These are phyloP conservation scores for Botryotinia narcissicola DNA, from an alignment of 2,329 filamentous ascomycete genomes.

Conservation along the genomic window DNA sequence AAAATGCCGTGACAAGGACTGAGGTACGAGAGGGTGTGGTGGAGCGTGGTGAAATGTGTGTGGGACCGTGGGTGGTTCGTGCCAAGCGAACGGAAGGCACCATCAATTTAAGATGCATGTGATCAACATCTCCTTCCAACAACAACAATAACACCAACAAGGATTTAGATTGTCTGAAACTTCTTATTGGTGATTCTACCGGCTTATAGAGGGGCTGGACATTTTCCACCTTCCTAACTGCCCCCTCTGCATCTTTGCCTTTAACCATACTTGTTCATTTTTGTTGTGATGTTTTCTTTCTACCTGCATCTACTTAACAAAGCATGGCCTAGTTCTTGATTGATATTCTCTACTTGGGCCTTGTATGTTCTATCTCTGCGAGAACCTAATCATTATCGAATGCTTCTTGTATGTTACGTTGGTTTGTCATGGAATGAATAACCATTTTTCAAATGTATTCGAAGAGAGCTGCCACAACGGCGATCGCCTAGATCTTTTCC, in stretches of 20 bases:
- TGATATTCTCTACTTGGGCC: not conserved
- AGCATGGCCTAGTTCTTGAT: not conserved
- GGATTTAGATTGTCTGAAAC: not conserved
- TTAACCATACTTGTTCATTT: too few species aligned
- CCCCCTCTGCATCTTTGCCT: not conserved
- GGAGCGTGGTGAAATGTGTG: not conserved
- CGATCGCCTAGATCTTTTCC: not conserved
- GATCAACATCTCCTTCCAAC: not conserved
- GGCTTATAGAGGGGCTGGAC: not conserved
- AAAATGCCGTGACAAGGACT: not conserved
- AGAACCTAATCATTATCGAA: not conserved
- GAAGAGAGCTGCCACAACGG: not conserved
- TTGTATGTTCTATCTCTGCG: not conserved
- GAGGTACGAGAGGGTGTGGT: not conserved
- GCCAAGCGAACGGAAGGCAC: not conserved
- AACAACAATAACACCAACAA: not conserved
- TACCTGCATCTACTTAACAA: not conserved
- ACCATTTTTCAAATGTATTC: not conserved
- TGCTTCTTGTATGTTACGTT: not conserved
- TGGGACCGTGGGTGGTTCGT: not conserved
- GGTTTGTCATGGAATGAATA: not conserved
- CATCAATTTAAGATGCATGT: not conserved
- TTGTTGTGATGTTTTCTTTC: not conserved
- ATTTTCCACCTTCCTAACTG: constrained; percentile 5
- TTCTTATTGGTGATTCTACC: not conserved